Base-by-base conservation (phyloP, 495 filamentous ascomycete genomes). In the Neurospora sp. region DNA sequence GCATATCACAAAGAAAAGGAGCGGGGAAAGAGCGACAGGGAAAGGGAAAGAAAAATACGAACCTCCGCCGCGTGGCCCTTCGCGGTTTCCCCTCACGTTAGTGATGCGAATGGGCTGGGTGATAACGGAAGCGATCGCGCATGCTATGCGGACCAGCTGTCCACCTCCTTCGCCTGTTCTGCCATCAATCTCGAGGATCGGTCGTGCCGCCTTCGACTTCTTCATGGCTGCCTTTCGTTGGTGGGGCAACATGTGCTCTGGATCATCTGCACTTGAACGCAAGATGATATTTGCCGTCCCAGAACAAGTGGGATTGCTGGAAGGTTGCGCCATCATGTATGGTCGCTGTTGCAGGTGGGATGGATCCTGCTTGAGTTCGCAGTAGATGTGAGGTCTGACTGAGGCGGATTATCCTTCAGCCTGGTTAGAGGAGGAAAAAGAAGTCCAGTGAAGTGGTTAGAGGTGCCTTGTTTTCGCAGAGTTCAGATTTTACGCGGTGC, bases 81-180 rank as follows among this genome's bases (percentile, higher is more conserved):
- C 78, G 41, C 94, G 84, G 68, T 92, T 94, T 22, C 89, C 92
- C 20, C 94, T 87, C 20, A 96, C 89, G 75, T 92, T 77, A 39
- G 86, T 82, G 65, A 97, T 89, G 53, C 85, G 84, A 68, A 97
- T 83, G 7, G 93, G 88, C 9, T 82, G 85, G 6, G 84, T 81
- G 9, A 90, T 91, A 7, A 96, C 83, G 0, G 91, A 88, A 0
- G 93, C 89, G 1, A 97, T 81, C 10, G 87, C 87, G 40, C 92
- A 80, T 2, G 92, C 92, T 59, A 92, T 85, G 65, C 94, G 88
- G 39, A 96, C 86, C 1, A 97, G 83, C 79, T 97, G 93, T 9
- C 93, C 94, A 40, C 93, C 94, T 44, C 94, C 93, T 83, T 96
- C 94, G 14, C 94, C 92, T 1, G 88, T 92, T 61, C 86, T 81